phyloP scores from a whole-genome alignment of 176 grass and related monocot genomes.

The Themeda triandra region DNA sequence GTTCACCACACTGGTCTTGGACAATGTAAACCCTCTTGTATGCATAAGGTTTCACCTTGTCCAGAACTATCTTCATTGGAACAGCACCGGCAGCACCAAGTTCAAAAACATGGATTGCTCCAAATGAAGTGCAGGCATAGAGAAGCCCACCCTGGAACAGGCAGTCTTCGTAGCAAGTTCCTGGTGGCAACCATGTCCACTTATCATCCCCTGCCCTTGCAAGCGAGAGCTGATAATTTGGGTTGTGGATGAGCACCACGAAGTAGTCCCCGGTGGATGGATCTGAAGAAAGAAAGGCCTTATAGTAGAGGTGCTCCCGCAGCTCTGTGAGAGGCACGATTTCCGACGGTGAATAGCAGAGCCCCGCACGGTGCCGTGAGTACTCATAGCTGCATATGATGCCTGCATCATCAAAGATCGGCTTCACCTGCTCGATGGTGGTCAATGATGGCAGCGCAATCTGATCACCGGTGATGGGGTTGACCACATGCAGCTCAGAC shows the following conservation, averaged over 20 bases:
- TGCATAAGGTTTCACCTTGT: no score
- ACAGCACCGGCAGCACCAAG: neutral
- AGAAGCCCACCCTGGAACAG: neutral
- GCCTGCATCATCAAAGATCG: neutral
- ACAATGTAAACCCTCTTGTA: neutral
- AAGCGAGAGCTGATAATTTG: no score
- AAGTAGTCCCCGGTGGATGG: neutral
- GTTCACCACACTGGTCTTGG: neutral
- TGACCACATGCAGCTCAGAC: neutral
- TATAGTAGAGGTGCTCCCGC: neutral
- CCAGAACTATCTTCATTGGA: neutral
- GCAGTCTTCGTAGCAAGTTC: neutral
- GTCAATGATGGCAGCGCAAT: neutral
- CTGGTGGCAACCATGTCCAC: no score
- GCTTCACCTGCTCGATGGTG: no score
- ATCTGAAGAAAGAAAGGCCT: neutral
- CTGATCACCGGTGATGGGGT: neutral
- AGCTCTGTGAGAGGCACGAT: neutral
- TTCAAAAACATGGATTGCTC: neutral
- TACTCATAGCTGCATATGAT: neutral
- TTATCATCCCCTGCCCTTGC: no score
- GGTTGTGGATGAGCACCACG: no score
- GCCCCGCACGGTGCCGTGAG: neutral
- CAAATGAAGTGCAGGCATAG: neutral
- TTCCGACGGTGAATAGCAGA: no score